phyloP scores from a whole-genome alignment of 441 rosid genomes.

The Gossypium aridum region DNA sequence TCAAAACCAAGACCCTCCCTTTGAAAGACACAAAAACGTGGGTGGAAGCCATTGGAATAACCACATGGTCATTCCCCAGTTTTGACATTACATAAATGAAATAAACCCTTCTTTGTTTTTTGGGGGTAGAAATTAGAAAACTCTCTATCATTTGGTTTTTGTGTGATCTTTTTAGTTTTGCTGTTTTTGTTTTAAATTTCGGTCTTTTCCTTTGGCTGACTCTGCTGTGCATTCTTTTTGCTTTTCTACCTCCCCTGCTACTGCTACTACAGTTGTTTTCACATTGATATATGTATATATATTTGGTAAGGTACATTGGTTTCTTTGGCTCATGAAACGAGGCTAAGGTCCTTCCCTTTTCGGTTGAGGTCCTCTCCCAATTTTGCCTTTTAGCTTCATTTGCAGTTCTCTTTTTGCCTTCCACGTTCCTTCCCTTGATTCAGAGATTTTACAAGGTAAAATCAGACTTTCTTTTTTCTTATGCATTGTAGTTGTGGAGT shows the following conservation, averaged over 20 bases:
- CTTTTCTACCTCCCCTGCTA: neutral
- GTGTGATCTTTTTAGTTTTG: slow-evolving; percentile 15
- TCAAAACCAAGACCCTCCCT: slow-evolving; percentile 9
- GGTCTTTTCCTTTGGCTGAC: slow-evolving; percentile 6
- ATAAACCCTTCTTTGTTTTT: neutral
- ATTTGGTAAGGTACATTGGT: neutral
- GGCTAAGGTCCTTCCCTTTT: slow-evolving; percentile 34
- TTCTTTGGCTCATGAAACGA: slow-evolving; percentile 35
- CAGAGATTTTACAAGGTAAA: neutral
- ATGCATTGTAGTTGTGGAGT: slow-evolving; percentile 14
- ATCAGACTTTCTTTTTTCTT: slow-evolving; percentile 3
- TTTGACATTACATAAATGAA: neutral
- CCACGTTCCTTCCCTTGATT: slow-evolving; percentile 21
- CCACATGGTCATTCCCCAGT: neutral
- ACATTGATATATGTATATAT: neutral
- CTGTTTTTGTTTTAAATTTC: slow-evolving; percentile 15
- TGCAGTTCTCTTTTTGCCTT: slow-evolving; percentile 21
- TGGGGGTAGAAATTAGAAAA: neutral
- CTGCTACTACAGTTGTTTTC: neutral
- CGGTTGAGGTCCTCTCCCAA: slow-evolving; percentile 29
- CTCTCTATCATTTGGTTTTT: slow-evolving; percentile 11
- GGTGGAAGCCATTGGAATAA: neutral
- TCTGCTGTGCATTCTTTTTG: slow-evolving; percentile 16
- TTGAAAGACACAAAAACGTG: slow-evolving; percentile 7
- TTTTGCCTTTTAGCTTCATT: slow-evolving; percentile 13